phyloP scores from a whole-genome alignment of 176 grass and related monocot species.

The Cocos nucifera region DNA sequence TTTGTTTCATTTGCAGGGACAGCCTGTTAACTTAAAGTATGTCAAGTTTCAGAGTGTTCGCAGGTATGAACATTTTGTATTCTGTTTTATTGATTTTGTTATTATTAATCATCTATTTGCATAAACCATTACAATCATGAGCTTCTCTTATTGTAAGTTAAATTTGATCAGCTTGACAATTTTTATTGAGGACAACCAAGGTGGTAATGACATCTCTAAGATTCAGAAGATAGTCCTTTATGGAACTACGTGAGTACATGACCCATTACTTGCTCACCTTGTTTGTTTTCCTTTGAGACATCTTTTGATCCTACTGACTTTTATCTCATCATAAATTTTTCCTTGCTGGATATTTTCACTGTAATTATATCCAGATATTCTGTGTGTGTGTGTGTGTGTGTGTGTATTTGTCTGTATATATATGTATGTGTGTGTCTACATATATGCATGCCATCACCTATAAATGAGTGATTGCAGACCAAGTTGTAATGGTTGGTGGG shows the following conservation, averaged over 20 bases:
- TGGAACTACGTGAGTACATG: slow-evolving; percentile 72
- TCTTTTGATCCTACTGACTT: too few species aligned
- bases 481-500: too few species aligned
- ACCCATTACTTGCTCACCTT: too few species aligned
- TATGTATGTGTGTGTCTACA: too few species aligned
- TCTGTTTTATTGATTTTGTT: neutral
- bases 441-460: too few species aligned
- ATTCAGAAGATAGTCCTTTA: slow-evolving; percentile 84
- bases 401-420: too few species aligned
- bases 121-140: neutral
- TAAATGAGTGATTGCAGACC: too few species aligned
- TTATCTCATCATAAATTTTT: too few species aligned
- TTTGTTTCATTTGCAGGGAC: slow-evolving; percentile 39
- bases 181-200: slow-evolving; percentile 99
- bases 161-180: slow-evolving; percentile 62
- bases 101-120: neutral
- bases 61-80: slow-evolving; percentile 41
- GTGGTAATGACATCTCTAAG: slow-evolving; percentile 56
- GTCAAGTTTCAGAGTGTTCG: slow-evolving; percentile 99
- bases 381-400: too few species aligned
- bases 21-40: slow-evolving; percentile 62
- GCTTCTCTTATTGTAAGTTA: neutral
- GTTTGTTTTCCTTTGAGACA: too few species aligned
- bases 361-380: too few species aligned
- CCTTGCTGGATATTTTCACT: too few species aligned